phyloP scores from a whole-genome alignment of 2,329 filamentous ascomycete species.

The Cryphonectria japonica region DNA sequence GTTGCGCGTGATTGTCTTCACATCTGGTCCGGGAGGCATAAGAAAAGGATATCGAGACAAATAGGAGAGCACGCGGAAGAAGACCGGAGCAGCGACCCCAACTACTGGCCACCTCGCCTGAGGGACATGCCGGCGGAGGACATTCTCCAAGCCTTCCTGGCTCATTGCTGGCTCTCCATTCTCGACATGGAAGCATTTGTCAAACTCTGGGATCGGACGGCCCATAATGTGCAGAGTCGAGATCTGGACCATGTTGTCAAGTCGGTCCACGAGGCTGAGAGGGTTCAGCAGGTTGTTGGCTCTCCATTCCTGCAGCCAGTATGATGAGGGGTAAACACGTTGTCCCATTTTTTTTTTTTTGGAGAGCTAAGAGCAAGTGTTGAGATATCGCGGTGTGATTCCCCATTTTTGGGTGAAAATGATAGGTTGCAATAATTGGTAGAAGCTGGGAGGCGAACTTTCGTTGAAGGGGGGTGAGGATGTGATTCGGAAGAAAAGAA shows the following conservation, averaged over 20 bases:
- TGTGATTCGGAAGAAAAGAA: too few species aligned
- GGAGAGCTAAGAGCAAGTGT: too few species aligned
- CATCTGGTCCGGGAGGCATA: too few species aligned
- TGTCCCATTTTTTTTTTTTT: too few species aligned
- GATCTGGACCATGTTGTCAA: neutral
- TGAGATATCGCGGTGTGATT: too few species aligned
- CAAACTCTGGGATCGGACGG: neutral
- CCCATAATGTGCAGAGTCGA: neutral
- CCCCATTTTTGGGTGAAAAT: too few species aligned
- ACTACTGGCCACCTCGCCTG: neutral
- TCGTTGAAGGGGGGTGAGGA: too few species aligned
- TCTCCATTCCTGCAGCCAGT: neutral
- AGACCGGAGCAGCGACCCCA: neutral
- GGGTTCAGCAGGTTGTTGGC: neutral
- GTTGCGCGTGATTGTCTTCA: neutral
- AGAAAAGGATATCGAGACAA: neutral
- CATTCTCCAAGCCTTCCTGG: neutral
- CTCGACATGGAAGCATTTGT: neutral
- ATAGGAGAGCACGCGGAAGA: neutral
- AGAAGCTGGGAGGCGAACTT: too few species aligned
- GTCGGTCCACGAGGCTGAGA: neutral
- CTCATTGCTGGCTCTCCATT: neutral
- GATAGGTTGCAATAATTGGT: too few species aligned
- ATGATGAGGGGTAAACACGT: neutral
- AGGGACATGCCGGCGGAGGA: neutral